Conservation (phyloP, 78 protist species). For the Polysphondylium violaceum region DNA sequence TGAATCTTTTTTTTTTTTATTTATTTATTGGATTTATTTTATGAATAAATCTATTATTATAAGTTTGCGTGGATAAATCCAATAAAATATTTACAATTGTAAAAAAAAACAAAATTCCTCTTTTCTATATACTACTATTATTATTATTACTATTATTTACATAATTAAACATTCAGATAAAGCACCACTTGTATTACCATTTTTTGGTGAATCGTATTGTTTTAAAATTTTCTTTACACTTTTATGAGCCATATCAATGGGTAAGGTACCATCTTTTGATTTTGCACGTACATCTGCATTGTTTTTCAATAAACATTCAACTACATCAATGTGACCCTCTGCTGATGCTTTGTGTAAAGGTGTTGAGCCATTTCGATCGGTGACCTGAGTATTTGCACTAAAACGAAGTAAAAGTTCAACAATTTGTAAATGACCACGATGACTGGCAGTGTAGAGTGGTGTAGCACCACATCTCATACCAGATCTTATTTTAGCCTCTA, state of each 20-base stretch:
- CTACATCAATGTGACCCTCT: slow-evolving; percentile 64
- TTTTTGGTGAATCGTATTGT: slow-evolving; percentile 9
- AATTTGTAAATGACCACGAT: slow-evolving; percentile 70
- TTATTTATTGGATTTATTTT: too few species aligned
- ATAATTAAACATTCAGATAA: slow-evolving; percentile 18
- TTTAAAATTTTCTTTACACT: slow-evolving; percentile 51
- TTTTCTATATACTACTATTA: too few species aligned
- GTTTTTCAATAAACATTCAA: slow-evolving; percentile 60
- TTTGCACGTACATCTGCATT: slow-evolving; percentile 53
- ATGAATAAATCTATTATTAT: too few species aligned
- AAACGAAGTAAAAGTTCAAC: slow-evolving; percentile 35
- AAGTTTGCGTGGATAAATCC: too few species aligned
- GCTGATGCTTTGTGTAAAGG: slow-evolving; percentile 71
- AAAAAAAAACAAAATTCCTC: too few species aligned
- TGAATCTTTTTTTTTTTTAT: too few species aligned
- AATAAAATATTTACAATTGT: too few species aligned
- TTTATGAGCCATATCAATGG: slow-evolving; percentile 61
- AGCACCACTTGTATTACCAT: neutral
- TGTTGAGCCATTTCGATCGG: slow-evolving; percentile 77
- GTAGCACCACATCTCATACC: slow-evolving; percentile 83
- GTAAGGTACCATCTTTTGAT: slow-evolving; percentile 42
- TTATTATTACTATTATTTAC: slow-evolving; percentile 2
- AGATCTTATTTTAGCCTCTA: slow-evolving; percentile 71
- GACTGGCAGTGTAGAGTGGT: slow-evolving; percentile 62
- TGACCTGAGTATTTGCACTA: slow-evolving; percentile 67